A percentile compares a stretch with the other conserved stretches of the same genome.
Conservation (phyloP, 1,139 yeast species). For the Candida glucosophila region DNA sequence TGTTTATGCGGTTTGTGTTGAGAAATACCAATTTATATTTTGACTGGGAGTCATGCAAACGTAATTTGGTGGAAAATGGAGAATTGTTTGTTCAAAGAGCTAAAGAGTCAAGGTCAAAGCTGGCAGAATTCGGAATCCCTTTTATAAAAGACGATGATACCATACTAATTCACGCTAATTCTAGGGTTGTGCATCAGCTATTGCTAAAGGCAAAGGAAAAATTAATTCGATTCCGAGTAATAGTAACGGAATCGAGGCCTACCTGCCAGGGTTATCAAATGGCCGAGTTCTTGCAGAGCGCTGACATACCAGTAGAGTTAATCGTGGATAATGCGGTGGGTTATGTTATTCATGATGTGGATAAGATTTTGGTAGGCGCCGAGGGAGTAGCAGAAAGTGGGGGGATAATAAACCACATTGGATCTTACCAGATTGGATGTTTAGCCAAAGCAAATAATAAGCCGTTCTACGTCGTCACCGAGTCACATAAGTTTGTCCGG, state of each 20-base stretch:
- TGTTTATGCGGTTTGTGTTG: conserved; percentile 87
- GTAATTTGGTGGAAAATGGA: conserved; percentile 87
- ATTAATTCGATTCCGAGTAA: conserved; percentile 76
- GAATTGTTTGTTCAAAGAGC: conserved; percentile 88
- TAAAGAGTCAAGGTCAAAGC: conserved; percentile 77
- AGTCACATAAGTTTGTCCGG: conserved; percentile 92
- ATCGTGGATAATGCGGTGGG: conserved; percentile 95
- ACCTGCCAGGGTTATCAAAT: conserved; percentile 70
- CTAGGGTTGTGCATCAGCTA: conserved; percentile 81
- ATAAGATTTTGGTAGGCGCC: conserved; percentile 93
- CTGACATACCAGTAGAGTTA: conserved; percentile 86
- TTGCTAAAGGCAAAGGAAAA: conserved; percentile 67
- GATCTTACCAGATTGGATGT: conserved; percentile 92
- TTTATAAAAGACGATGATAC: conserved; percentile 91
- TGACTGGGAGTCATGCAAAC: conserved; percentile 94
- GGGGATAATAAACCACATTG: conserved; percentile 93
- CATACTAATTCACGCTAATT: conserved; percentile 82
- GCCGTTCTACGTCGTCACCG: conserved; percentile 92
- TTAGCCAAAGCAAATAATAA: conserved; percentile 84
- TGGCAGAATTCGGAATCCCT: conserved; percentile 81
- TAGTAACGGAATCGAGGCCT: conserved; percentile 90
- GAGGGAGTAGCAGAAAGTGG: conserved; percentile 99
- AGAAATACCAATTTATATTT: conserved; percentile 82
- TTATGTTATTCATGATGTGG: conserved; percentile 81
- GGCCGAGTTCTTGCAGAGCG: conserved; percentile 59